Evolutionary conservation across 345 rosid genomes (phyloP).

Genomic region (Mangifera indica): DNA sequence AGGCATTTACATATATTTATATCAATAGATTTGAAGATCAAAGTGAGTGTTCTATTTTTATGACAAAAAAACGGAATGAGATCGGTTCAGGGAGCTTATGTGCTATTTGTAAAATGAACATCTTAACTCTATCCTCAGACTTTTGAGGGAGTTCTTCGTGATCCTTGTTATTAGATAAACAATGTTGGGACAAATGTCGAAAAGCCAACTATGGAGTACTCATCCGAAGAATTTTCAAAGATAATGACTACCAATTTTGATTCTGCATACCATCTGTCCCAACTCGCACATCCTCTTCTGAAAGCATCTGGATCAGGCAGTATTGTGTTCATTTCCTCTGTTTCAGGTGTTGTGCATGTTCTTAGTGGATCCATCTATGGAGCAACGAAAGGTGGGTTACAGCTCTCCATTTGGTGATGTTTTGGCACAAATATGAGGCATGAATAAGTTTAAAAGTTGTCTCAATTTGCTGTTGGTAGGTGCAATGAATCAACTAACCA

Average conservation of each 20-base stretch:
- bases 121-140: not conserved
- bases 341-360: slow-evolving; percentile 47
- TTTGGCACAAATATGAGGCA: not conserved
- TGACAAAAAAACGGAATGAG: not conserved
- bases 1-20: not conserved
- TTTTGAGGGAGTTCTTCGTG: not conserved
- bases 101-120: not conserved
- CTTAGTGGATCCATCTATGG: slow-evolving; percentile 69
- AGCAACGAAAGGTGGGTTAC: slow-evolving; percentile 62
- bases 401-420: not conserved
- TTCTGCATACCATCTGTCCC: slow-evolving; percentile 72
- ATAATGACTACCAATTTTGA: slow-evolving; percentile 73
- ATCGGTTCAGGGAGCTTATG: not conserved
- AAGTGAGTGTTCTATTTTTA: no score
- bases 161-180: slow-evolving; percentile 52
- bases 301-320: slow-evolving; percentile 80
- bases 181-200: slow-evolving; percentile 83
- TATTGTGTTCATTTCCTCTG: slow-evolving; percentile 88
- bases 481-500: slow-evolving; percentile 82
- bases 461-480: slow-evolving; percentile 33
- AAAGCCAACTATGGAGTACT: slow-evolving; percentile 72
- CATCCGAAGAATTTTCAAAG: slow-evolving; percentile 57
- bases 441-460: not conserved
- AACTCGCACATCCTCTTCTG: slow-evolving; percentile 78
- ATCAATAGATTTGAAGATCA: not conserved